Base-by-base conservation (phyloP, 2,329 filamentous ascomycete genomes). In the Apiospora koreana region DNA sequence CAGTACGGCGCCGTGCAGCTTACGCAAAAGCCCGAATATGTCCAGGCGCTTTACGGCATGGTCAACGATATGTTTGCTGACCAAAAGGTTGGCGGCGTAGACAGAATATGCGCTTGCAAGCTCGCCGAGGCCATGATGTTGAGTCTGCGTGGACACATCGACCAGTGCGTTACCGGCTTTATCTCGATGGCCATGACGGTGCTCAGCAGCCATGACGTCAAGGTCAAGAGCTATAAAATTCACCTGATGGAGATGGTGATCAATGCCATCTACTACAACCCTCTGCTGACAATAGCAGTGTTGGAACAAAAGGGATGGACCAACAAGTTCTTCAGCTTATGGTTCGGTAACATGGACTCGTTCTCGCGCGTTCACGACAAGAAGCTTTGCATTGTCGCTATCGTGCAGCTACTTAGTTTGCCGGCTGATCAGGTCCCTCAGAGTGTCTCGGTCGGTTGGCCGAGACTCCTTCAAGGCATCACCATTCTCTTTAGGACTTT, bases 161-260 rank as follows among this genome's bases (percentile, higher is more conserved):
- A 98, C 81, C 91, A 93, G 78, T 95, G 94, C 78, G 90, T 98
- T 45, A 91, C 93, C 23, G 92, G 94, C 71, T 98, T 99, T 81
- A 91, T 98, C 75, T 89, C 90, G 75, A 91, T 98, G 81, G 93
- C 94, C 41, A 98, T 98, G 94, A 87, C 84, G 65, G 91, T 95
- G 46, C 87, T 99, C 48, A 89, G 86, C 28, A 90, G 88, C 67
- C 88, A 92, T 58, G 93, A 97, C 74, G 86, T 93, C 68, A 95
- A 94, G 82, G 91, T 97, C 75, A 98, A 97, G 86, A 95, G 94
- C 3, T 97, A 98, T 81, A 92, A 94, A 77, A 95, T 98, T 69
- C 95, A 99, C 80, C 84, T 99, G 62, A 97, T 99, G 93, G 96
- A 99, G 84, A 97, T 99, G 91, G 91, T 99, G 71, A 97, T 99